These are phyloP conservation scores for Phytophthora uliginosa DNA, from an alignment of 352 stramenopile genomes.

Conservation along the genomic window DNA sequence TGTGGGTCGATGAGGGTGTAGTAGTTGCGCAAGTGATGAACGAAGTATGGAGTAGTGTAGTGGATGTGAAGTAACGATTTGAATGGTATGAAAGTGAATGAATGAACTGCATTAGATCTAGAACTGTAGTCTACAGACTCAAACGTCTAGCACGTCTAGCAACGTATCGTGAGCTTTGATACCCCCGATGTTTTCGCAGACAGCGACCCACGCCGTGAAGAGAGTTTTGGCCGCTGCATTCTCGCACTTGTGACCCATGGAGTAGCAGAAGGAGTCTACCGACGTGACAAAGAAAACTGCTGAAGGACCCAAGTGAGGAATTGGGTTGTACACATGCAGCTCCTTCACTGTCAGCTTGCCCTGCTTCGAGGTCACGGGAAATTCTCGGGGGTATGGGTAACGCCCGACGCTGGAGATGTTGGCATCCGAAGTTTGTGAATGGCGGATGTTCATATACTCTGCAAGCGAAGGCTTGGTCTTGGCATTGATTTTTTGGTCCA, in stretches of 20 bases:
- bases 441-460: slow-evolving; percentile 9
- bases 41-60: background rate
- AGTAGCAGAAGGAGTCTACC: slow-evolving; percentile 20
- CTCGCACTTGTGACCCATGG: slow-evolving; percentile 36
- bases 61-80: background rate
- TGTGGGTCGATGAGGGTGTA: background rate
- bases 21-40: background rate
- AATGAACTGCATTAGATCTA: no score
- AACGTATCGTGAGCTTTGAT: background rate
- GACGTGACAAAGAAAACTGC: slow-evolving; percentile 28
- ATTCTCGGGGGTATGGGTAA: slow-evolving; percentile 19
- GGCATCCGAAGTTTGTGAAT: slow-evolving; percentile 16
- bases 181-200: slow-evolving; percentile 4
- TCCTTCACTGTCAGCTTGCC: slow-evolving; percentile 19
- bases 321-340: slow-evolving; percentile 27
- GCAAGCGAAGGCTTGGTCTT: slow-evolving; percentile 7
- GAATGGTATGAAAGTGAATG: background rate
- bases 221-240: slow-evolving; percentile 15
- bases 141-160: background rate
- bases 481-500: slow-evolving; percentile 15
- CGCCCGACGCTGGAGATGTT: slow-evolving; percentile 32
- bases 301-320: slow-evolving; percentile 21
- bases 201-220: slow-evolving; percentile 8
- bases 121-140: no score
- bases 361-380: background rate